Evolutionary conservation across 768 basidiomycete species (phyloP).

Genomic region (Trametes gibbosa): DNA sequence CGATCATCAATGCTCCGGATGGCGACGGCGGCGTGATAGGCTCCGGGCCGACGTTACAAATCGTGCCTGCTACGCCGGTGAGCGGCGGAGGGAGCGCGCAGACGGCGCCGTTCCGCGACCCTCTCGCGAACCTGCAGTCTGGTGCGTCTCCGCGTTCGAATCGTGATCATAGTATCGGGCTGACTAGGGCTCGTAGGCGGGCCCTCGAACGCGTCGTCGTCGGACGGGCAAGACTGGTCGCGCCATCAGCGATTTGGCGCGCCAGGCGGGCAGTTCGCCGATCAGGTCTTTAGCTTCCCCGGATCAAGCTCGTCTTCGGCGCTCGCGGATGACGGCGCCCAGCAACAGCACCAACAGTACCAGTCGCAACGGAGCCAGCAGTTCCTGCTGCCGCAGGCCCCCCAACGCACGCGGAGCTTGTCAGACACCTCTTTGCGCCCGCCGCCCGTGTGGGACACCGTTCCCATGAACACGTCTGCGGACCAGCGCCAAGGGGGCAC

Average conservation of each 20-base stretch:
- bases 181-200: constrained; percentile 6
- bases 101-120: constrained; percentile 50
- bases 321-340: constrained; percentile 16
- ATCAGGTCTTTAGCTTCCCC: constrained; percentile 15
- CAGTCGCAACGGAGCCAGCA: constrained; percentile 18
- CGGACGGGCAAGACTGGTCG: constrained; percentile 14
- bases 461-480: constrained; percentile 29
- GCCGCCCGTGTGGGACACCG: constrained; percentile 47
- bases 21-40: constrained; percentile 47
- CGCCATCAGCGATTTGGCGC: constrained; percentile 12
- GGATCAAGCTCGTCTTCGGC: constrained; percentile 18
- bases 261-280: constrained; percentile 16
- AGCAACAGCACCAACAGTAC: constrained; percentile 16
- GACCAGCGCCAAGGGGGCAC: constrained; percentile 32
- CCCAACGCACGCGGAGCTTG: constrained; percentile 50
- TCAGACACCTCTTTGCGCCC: constrained; percentile 59
- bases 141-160: constrained; percentile 37
- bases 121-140: constrained; percentile 49
- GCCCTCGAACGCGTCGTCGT: constrained; percentile 6
- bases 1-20: constrained; percentile 60
- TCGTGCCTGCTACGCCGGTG: constrained; percentile 82
- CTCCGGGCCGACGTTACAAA: constrained; percentile 64
- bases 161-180: not conserved
- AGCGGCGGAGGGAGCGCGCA: constrained; percentile 51
- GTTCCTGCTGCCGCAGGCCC: constrained; percentile 35